Base-by-base conservation (phyloP, 2,329 filamentous ascomycete species). In the Rhytidhysteron rufulum region DNA sequence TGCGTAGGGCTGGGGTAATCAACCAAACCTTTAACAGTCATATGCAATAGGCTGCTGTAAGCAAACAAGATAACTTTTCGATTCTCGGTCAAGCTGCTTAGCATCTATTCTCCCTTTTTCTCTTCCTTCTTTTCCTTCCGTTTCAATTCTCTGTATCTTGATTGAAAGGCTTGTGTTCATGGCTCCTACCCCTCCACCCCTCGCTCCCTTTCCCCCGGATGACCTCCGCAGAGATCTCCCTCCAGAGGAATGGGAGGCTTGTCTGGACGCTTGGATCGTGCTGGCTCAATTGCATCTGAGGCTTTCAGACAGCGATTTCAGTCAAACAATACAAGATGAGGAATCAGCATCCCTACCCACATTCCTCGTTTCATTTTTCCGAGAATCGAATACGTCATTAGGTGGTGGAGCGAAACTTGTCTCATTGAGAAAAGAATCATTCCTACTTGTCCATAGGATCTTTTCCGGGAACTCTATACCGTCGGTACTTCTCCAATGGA, bases 121-220 rank as follows among this genome's bases (percentile, higher is more conserved):
- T n/a, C n/a, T n/a, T n/a, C n/a, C n/a, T n/a, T n/a, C n/a, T n/a
- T n/a, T n/a, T n/a, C n/a, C n/a, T n/a, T n/a, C n/a, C n/a, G n/a
- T n/a, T n/a, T n/a, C n/a, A n/a, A n/a, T n/a, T n/a, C n/a, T n/a
- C n/a, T n/a, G n/a, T n/a, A n/a, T n/a, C n/a, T n/a, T n/a, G n/a
- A n/a, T n/a, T n/a, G n/a, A n/a, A n/a, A n/a, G n/a, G n/a, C n/a
- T n/a, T n/a, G 25, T 29, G 25, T 29, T 9, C 25, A 29, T n/a
- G n/a, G n/a, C n/a, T n/a, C n/a, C n/a, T n/a, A n/a, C 37, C 22
- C 25, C 37, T n/a, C 88, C 88, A 31, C 76, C 82, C 24, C 75
- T 96, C 65, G 88, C 85, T 42, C 79, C 85, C 16, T 89, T 93
- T 54, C 91, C 90, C 15, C 77, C 83, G 45, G 69, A 78, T 24